Evolutionary conservation across 352 stramenopile species (phyloP).

Genomic region (Phytophthora quininea): DNA sequence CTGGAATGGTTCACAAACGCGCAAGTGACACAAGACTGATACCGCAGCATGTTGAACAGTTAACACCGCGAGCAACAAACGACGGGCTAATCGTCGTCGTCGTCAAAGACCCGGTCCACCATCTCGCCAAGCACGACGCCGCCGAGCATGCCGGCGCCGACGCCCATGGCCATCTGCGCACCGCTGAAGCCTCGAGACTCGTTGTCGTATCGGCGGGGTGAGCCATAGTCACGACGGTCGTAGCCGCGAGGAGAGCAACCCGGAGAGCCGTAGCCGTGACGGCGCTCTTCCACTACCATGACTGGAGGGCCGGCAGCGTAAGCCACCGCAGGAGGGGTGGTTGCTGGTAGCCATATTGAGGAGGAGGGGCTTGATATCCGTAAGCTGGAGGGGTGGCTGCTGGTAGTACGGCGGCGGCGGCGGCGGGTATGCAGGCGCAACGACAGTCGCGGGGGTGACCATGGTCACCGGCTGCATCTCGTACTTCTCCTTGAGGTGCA

Average conservation of each 20-base stretch:
- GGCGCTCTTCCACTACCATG: slow-evolving; percentile 31
- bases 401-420: slow-evolving; percentile 45
- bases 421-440: slow-evolving; percentile 25
- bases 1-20: too few species aligned
- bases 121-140: slow-evolving; percentile 75
- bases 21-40: too few species aligned
- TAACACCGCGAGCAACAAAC: too few species aligned
- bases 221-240: not conserved
- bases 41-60: too few species aligned
- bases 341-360: not conserved
- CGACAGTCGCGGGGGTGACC: slow-evolving; percentile 13
- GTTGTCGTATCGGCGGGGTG: slow-evolving; percentile 13
- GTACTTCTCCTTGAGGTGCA: slow-evolving; percentile 59
- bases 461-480: slow-evolving; percentile 2
- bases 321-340: slow-evolving; percentile 25
- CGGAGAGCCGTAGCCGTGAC: slow-evolving; percentile 23
- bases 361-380: slow-evolving; percentile 29
- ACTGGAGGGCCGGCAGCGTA: slow-evolving; percentile 41
- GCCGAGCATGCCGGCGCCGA: slow-evolving; percentile 74
- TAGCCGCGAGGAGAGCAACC: not conserved
- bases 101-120: slow-evolving; percentile 61
- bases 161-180: slow-evolving; percentile 63
- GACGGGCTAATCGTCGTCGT: not conserved
- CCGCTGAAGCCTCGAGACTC: slow-evolving; percentile 40
- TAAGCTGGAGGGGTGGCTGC: slow-evolving; percentile 28